Evolutionary conservation across 331 rosid species (phyloP).

Genomic region (Acacia pycnantha): DNA sequence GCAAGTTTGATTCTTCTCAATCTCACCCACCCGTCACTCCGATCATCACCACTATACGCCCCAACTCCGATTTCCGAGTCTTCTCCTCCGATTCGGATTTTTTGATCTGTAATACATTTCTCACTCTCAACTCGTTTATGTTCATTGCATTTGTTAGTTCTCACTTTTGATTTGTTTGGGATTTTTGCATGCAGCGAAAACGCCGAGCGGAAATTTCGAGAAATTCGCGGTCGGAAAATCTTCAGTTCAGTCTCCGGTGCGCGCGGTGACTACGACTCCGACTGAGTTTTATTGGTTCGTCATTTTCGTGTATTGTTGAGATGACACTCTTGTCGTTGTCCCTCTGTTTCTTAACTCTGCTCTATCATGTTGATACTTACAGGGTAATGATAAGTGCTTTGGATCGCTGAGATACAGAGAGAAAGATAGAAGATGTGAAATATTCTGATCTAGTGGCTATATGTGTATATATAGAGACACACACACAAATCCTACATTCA

Average conservation of each 20-base stretch:
- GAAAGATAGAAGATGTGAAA: neutral
- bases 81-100: conserved; percentile 27
- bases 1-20: conserved; percentile 46
- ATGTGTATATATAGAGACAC: neutral
- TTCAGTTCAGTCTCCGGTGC: conserved; percentile 20
- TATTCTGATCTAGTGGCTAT: neutral
- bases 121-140: neutral
- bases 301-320: neutral
- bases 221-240: conserved; percentile 41
- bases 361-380: neutral
- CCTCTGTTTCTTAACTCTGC: neutral
- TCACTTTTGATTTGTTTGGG: neutral
- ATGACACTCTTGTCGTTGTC: neutral
- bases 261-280: conserved; percentile 36
- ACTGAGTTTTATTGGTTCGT: conserved; percentile 50
- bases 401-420: conserved; percentile 46
- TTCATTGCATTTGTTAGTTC: neutral
- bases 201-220: conserved; percentile 35
- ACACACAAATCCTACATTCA: neutral
- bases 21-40: conserved; percentile 35
- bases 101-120: conserved; percentile 37
- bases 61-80: neutral
- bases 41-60: conserved; percentile 17
- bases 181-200: conserved; percentile 40
- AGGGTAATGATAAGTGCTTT: conserved; percentile 56